A percentile compares a stretch with the other conserved stretches of the same genome.
These are phyloP conservation scores for Pyrrhoderma noxium DNA, from an alignment of 1,284 basidiomycete genomes.

Conservation along the genomic window DNA sequence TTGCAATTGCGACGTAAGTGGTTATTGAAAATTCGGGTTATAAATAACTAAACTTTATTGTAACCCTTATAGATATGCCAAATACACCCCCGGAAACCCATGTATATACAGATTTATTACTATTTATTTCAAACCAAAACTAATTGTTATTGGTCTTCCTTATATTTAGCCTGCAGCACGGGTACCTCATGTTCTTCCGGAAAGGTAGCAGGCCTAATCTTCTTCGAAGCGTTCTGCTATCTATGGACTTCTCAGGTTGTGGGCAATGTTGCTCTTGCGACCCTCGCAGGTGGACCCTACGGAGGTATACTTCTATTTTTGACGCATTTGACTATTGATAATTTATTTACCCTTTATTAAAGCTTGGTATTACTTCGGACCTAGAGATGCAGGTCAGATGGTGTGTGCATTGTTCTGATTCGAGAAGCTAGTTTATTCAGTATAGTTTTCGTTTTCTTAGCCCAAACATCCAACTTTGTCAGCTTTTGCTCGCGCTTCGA, in stretches of 20 bases:
- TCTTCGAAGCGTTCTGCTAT: conserved; percentile 78
- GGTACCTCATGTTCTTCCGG: conserved; percentile 42
- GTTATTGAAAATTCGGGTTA: conserved; percentile 3
- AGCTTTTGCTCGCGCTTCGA: conserved; percentile 76
- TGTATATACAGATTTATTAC: conserved; percentile 32
- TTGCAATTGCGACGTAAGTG: conserved; percentile 57
- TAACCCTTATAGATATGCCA: conserved; percentile 46
- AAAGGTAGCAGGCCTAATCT: conserved; percentile 62
- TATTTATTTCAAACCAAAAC: not conserved
- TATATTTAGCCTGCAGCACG: conserved; percentile 30
- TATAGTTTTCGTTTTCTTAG: conserved; percentile 28
- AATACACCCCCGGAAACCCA: conserved; percentile 71
- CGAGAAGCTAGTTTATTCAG: conserved; percentile 1
- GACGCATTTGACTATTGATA: not conserved
- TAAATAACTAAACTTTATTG: not conserved
- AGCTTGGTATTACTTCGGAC: conserved; percentile 74
- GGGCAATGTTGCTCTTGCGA: conserved; percentile 72
- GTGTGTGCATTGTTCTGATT: conserved; percentile 27
- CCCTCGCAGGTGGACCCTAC: conserved; percentile 68
- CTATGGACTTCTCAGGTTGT: conserved; percentile 79
- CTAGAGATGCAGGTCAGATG: conserved; percentile 53
- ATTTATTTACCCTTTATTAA: not conserved
- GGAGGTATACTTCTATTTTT: conserved; percentile 33
- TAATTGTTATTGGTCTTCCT: not conserved
- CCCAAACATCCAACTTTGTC: conserved; percentile 66